Evolutionary conservation across 2,329 filamentous ascomycete species (phyloP).

Genomic region (Tolypocladium capitatum): DNA sequence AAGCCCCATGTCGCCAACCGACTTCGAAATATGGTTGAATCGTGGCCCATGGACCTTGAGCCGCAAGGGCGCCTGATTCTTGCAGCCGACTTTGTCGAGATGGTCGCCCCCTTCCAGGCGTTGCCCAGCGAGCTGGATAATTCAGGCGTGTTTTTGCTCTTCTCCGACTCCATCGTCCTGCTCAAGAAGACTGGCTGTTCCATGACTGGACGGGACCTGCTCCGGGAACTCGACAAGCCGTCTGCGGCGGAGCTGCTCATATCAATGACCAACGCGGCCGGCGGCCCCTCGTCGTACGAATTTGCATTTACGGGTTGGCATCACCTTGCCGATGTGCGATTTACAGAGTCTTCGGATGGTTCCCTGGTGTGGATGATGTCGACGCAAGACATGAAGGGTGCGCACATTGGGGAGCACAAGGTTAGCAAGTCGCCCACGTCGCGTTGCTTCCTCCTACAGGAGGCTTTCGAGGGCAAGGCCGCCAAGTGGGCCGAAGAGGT

Average conservation of each 20-base stretch:
- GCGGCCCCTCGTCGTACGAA: conserved; percentile 50
- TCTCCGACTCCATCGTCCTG: conserved; percentile 68
- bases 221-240: conserved; percentile 76
- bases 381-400: conserved; percentile 44
- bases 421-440: conserved; percentile 39
- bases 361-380: conserved; percentile 56
- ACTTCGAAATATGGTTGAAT: conserved; percentile 62
- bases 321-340: conserved; percentile 53
- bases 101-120: conserved; percentile 55
- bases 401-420: conserved; percentile 28
- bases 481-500: conserved; percentile 72
- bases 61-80: conserved; percentile 68
- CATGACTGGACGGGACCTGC: conserved; percentile 59
- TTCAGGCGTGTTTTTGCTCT: conserved; percentile 66
- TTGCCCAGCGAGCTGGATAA: conserved; percentile 30
- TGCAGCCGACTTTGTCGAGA: conserved; percentile 66
- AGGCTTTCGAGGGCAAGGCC: conserved; percentile 66
- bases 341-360: conserved; percentile 57
- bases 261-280: conserved; percentile 50
- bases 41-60: conserved; percentile 60
- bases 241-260: conserved; percentile 49
- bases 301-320: conserved; percentile 66
- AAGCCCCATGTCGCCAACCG: conserved; percentile 63
- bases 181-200: conserved; percentile 55
- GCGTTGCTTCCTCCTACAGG: conserved; percentile 58